Percentiles rank a stretch among this genome's conserved stretches.
These are phyloP conservation scores for Cutaneotrichosporon curvatum DNA, from an alignment of 1,284 basidiomycete genomes.

Conservation along the genomic window DNA sequence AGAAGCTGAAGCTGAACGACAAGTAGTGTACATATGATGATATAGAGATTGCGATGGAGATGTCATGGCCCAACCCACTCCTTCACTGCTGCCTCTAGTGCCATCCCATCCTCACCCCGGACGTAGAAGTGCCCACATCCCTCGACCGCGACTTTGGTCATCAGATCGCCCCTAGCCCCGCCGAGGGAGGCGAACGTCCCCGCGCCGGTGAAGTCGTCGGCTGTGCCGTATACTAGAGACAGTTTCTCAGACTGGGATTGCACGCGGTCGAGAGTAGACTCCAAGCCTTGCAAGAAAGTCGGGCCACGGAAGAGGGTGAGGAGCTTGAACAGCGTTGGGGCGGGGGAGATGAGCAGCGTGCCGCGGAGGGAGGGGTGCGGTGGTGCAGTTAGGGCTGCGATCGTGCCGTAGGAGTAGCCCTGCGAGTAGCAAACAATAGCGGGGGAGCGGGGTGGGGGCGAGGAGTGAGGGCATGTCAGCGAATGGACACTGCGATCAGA, in stretches of 20 bases:
- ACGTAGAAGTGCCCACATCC: slow-evolving; percentile 36
- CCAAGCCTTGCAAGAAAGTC: slow-evolving; percentile 18
- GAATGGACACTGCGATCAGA: not conserved
- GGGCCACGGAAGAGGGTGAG: slow-evolving; percentile 24
- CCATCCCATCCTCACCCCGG: slow-evolving; percentile 17
- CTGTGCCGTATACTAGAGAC: slow-evolving; percentile 25
- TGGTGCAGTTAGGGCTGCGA: slow-evolving; percentile 22
- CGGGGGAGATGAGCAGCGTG: slow-evolving; percentile 34
- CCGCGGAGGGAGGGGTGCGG: slow-evolving; percentile 13
- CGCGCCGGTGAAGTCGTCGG: slow-evolving; percentile 33
- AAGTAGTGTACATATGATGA: not conserved
- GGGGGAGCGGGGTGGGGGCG: not conserved
- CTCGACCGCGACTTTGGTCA: slow-evolving; percentile 22
- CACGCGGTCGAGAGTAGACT: slow-evolving; percentile 5
- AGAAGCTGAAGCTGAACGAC: not conserved
- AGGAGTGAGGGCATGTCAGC: slow-evolving; percentile 2
- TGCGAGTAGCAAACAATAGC: slow-evolving; percentile 4
- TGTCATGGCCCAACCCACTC: slow-evolving; percentile 19
- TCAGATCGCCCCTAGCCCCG: not conserved
- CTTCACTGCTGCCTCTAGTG: slow-evolving; percentile 15
- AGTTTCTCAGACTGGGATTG: not conserved
- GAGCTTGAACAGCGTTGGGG: slow-evolving; percentile 26
- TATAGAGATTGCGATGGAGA: not conserved
- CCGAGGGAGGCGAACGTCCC: slow-evolving; percentile 16
- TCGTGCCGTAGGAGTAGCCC: slow-evolving; percentile 41